Conservation (phyloP, 106 monocot species). For the Triglochin maritima region DNA sequence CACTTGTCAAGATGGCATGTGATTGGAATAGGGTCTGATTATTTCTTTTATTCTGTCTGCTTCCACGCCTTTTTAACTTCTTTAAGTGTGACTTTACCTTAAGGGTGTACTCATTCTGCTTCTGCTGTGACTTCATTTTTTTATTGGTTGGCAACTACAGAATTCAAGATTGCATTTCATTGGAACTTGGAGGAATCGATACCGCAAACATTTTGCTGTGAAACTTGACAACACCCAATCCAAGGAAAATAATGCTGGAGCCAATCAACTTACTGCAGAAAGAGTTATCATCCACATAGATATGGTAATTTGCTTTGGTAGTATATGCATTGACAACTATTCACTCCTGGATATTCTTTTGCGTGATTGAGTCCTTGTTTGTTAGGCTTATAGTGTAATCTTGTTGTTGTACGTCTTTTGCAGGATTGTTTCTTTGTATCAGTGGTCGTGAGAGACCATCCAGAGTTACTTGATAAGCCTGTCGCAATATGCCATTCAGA, state of each 20-base stretch:
- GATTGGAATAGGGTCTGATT: too few species aligned
- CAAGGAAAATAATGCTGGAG: constrained; percentile 11
- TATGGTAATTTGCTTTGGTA: constrained; percentile 47
- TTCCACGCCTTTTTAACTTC: too few species aligned
- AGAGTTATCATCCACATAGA: constrained; percentile 69
- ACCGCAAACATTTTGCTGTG: constrained; percentile 53
- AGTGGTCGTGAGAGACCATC: constrained; percentile 62
- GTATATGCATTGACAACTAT: not conserved
- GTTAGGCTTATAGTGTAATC: not conserved
- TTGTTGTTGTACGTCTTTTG: constrained; percentile 8
- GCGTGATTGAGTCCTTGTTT: not conserved
- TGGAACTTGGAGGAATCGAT: constrained; percentile 94
- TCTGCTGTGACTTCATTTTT: not conserved
- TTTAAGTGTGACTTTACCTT: not conserved
- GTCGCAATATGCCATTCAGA: constrained; percentile 92
- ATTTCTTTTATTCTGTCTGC: too few species aligned
- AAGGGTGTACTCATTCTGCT: not conserved
- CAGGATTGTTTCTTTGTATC: constrained; percentile 98
- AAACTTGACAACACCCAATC: constrained; percentile 7
- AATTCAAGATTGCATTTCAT: constrained; percentile 93
- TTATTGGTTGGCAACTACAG: constrained; percentile 13
- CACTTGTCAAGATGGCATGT: too few species aligned
- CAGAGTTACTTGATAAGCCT: constrained; percentile 69
- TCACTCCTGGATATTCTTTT: not conserved
- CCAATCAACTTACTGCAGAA: constrained; percentile 4